Base-by-base conservation (phyloP, 2,329 filamentous ascomycete species). In the Aureobasidium sp. region DNA sequence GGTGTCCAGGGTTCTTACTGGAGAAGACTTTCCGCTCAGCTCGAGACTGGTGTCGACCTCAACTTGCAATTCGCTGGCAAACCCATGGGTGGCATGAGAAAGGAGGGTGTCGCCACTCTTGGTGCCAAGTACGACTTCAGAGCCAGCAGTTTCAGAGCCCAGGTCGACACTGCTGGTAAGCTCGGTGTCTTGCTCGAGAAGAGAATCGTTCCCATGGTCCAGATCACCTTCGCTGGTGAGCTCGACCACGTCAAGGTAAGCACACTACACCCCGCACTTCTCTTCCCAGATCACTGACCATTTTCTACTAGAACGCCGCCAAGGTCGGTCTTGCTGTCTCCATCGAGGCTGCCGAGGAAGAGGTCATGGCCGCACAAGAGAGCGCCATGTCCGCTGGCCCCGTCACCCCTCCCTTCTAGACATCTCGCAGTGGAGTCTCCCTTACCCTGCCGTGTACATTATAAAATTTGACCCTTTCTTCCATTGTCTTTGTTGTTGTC, bases 61-160 rank as follows among this genome's bases (percentile, higher is more conserved):
- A 96, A 91, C 75, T 82, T 99, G 63, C 88, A 92, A 66, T 88
- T 96, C 68, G 85, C 83, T 30, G 78, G 78, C 32, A 82, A 85
- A 34, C 81, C 85, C 51, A 91, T 94, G 70, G 85, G 82, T 64
- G 85, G 85, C 51, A 74, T 87, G 59, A 84, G 87, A 75, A 93
- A 91, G 76, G 92, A 99, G 76, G 94, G 94, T 61, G 83, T 90
- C 64, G 92, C 95, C 59, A 91, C 92, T 60, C 83, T 97, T 70
- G 94, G 93, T 71, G 90, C 91, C 74, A 99, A 99, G 79, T 99
- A 99, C 78, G 93, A 97, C 75, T 99, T 99, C 85, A 85, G 90
- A 72, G 90, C 91, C 79, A 94, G 90, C 61, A 94, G 91, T 55
- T 96, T 97, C 86, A 87, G 93, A 67, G 94, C 93, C 48, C 94